Percentiles rank a stretch among this genome's conserved stretches.
These are phyloP conservation scores for Leccinum pellstonianum DNA, from an alignment of 768 basidiomycete species.

Conservation along the genomic window DNA sequence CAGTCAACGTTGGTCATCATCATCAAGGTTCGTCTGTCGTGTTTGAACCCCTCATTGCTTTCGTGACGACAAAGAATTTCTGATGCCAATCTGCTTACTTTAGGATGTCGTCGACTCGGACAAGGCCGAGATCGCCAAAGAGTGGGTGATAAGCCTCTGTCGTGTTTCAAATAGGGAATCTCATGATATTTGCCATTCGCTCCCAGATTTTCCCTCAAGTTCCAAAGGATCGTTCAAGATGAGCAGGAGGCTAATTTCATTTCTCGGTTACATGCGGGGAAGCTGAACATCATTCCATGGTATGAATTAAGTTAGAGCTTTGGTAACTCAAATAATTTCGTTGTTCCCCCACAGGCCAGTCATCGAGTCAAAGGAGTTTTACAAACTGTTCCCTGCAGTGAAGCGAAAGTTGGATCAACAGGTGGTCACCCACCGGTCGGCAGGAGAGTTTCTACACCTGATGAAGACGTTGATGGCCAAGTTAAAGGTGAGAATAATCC, in stretches of 20 bases:
- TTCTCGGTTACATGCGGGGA: slow-evolving; percentile 54
- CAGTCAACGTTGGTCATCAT: slow-evolving; percentile 59
- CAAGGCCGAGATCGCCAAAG: slow-evolving; percentile 53
- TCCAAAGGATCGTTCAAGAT: slow-evolving; percentile 59
- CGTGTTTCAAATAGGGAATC: not conserved
- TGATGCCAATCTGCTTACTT: not conserved
- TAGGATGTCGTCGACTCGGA: slow-evolving; percentile 67
- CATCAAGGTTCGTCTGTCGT: slow-evolving; percentile 45
- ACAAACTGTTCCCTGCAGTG: slow-evolving; percentile 49
- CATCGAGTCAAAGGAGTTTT: slow-evolving; percentile 61
- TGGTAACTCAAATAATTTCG: not conserved
- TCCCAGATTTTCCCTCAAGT: slow-evolving; percentile 52
- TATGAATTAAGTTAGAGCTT: not conserved
- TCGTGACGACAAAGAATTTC: not conserved
- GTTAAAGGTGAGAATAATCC: slow-evolving; percentile 44
- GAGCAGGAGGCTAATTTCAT: slow-evolving; percentile 66
- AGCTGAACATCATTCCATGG: slow-evolving; percentile 61
- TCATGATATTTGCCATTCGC: not conserved
- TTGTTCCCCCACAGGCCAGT: slow-evolving; percentile 40
- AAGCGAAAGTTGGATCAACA: slow-evolving; percentile 51
- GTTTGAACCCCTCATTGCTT: not conserved
- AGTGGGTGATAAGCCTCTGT: slow-evolving; percentile 37
- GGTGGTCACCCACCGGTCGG: slow-evolving; percentile 45
- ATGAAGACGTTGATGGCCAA: slow-evolving; percentile 72
- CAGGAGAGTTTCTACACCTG: slow-evolving; percentile 53